phyloP scores from a whole-genome alignment of 768 basidiomycete genomes.

The Lactarius indigo region DNA sequence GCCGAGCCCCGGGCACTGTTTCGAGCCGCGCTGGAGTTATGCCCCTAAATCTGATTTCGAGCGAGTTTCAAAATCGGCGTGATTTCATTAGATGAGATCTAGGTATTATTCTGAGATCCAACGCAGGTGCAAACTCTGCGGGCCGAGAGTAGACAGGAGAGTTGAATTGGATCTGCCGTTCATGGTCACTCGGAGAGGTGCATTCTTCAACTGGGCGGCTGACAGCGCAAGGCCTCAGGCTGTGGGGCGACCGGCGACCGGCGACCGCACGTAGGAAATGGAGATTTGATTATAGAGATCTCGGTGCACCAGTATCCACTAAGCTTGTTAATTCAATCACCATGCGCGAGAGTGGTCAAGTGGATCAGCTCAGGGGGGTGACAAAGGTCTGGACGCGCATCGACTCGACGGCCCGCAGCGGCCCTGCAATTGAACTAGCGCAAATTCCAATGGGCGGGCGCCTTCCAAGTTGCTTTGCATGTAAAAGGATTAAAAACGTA shows the following conservation, averaged over 20 bases:
- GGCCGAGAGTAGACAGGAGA: background rate
- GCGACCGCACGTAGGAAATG: background rate
- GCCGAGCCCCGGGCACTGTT: background rate
- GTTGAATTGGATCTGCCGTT: background rate
- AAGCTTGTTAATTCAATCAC: background rate
- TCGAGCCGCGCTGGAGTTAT: background rate
- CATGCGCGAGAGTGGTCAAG: background rate
- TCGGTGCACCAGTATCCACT: background rate
- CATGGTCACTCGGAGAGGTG: background rate
- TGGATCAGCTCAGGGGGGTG: conserved; percentile 10
- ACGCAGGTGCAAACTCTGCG: background rate
- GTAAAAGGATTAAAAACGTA: background rate
- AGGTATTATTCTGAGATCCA: background rate
- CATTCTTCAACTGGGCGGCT: background rate
- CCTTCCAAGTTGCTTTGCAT: background rate
- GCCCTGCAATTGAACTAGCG: conserved; percentile 3
- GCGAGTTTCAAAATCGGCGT: conserved; percentile 5
- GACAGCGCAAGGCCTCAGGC: background rate
- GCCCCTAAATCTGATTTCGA: conserved; percentile 17
- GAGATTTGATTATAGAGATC: background rate
- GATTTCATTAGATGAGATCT: conserved; percentile 18
- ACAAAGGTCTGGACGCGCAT: background rate
- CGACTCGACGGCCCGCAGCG: conserved; percentile 12
- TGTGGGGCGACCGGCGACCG: background rate
- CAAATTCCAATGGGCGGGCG: background rate